phyloP scores from a whole-genome alignment of 1,139 yeast species.

The Kodamaea anthophila region DNA sequence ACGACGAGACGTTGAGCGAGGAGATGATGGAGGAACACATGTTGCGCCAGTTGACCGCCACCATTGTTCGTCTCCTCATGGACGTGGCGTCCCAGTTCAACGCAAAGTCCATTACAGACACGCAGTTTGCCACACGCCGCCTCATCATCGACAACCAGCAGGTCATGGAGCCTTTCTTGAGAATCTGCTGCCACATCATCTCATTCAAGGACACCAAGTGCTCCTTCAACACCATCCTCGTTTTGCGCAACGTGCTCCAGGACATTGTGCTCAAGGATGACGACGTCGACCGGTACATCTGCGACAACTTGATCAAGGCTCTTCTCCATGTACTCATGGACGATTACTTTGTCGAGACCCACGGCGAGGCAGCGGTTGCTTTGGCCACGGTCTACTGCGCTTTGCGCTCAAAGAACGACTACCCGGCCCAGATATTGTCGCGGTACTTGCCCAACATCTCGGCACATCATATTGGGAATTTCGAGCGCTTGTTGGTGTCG shows the following conservation, averaged over 20 bases:
- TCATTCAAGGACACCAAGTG: slow-evolving; percentile 86
- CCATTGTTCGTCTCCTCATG: slow-evolving; percentile 82
- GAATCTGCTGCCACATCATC: slow-evolving; percentile 69
- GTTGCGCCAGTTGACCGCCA: slow-evolving; percentile 86
- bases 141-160: slow-evolving; percentile 60
- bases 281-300: slow-evolving; percentile 72
- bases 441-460: slow-evolving; percentile 40
- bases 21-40: slow-evolving; percentile 98
- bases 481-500: slow-evolving; percentile 55
- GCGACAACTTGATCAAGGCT: slow-evolving; percentile 48
- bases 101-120: slow-evolving; percentile 42
- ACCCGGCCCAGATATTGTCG: slow-evolving; percentile 46
- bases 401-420: slow-evolving; percentile 55
- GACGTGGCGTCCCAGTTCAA: slow-evolving; percentile 78
- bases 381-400: slow-evolving; percentile 75
- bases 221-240: slow-evolving; percentile 80
- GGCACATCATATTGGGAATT: slow-evolving; percentile 41
- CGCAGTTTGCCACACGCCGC: slow-evolving; percentile 60
- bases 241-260: slow-evolving; percentile 62
- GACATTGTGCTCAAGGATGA: slow-evolving; percentile 65
- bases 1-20: slow-evolving; percentile 83
- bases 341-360: slow-evolving; percentile 79
- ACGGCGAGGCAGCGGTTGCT: slow-evolving; percentile 85
- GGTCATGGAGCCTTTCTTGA: slow-evolving; percentile 74
- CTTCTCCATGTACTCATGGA: slow-evolving; percentile 56